Evolutionary conservation across 306 rosid species (phyloP), one percentile per base, ranked within the genome.

Genomic region (Vigna mungo): DNA sequence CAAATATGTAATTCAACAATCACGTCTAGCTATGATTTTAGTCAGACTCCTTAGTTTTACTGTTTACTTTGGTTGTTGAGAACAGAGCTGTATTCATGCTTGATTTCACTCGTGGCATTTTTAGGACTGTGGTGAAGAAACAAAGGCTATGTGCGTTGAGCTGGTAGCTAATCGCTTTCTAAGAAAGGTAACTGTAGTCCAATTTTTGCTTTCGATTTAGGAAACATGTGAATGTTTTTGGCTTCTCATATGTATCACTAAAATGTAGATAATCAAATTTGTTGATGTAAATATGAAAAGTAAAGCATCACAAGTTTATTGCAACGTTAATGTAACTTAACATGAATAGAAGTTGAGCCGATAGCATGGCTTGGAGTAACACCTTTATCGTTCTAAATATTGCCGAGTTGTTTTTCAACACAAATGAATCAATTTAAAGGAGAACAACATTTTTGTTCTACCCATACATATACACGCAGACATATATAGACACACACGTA

Each of bases 151-250:
- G 91, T 92, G 97, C 13, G 70, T 95, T 60, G 99, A 95, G 86
- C 89, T 95, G 82, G 91, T 92, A 49, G 98, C 96, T 51, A 95
- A 95, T 87, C 96, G 98, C 74, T 95, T 95, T 92, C 78, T 95
- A 78, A 88, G 97, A 27, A 95, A 86, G 97, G 97, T 95, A 88
- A 68, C 80, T 55, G 7, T 74, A 77, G 58, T 68, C 9, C 20
- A 11, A 30, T 71, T 68, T 66, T 72, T 58, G 47, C 72, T 44
- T 52, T 78, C 41, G 52, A 11, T 23, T 7, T 44, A 21, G 46
- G 20, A 72, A 77, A 62, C 56, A 14, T 52, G 2, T 27, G 61
- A 44, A 71, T 59, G 39, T 34, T 41, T 68, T 54, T 84, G 48
- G 46, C 43, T 74, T 53, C 51, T 69, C 74, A 58, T 6, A 68